Percentiles rank a stretch among this genome's conserved stretches.
These are phyloP conservation scores for Colletotrichum falcatum DNA, from an alignment of 2,329 filamentous ascomycete genomes.

Conservation along the genomic window DNA sequence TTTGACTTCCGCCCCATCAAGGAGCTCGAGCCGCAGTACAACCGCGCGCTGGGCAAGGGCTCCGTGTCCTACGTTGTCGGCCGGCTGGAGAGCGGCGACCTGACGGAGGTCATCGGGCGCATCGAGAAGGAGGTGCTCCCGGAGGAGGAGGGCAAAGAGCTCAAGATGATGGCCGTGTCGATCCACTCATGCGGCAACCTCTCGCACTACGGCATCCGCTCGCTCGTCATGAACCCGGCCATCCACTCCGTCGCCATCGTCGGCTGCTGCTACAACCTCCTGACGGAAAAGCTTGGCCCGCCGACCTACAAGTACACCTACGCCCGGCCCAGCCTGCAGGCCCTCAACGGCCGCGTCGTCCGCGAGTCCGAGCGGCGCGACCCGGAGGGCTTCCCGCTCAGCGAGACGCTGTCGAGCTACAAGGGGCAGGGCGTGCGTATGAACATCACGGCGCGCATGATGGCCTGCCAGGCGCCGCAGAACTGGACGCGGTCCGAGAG, in stretches of 20 bases:
- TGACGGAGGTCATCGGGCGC: slow-evolving; percentile 74
- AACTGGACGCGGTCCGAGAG: slow-evolving; percentile 91
- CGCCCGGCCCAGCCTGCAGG: slow-evolving; percentile 76
- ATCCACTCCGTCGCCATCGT: slow-evolving; percentile 95
- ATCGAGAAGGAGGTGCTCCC: slow-evolving; percentile 61
- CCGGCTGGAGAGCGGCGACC: slow-evolving; percentile 77
- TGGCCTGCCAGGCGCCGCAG: slow-evolving; percentile 94
- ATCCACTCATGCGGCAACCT: slow-evolving; percentile 98
- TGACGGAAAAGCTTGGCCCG: slow-evolving; percentile 89
- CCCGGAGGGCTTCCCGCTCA: slow-evolving; percentile 95
- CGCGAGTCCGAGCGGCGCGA: slow-evolving; percentile 80
- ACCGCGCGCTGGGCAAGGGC: slow-evolving; percentile 71
- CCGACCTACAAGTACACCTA: slow-evolving; percentile 87
- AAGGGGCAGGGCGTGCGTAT: slow-evolving; percentile 76
- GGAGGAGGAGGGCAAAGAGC: slow-evolving; percentile 48
- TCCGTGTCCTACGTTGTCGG: slow-evolving; percentile 84
- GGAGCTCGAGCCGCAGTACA: slow-evolving; percentile 65
- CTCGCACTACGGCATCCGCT: slow-evolving; percentile 92
- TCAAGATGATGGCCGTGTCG: slow-evolving; percentile 85
- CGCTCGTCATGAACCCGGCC: slow-evolving; percentile 83
- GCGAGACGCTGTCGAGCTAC: slow-evolving; percentile 72
- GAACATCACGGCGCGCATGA: slow-evolving; percentile 97
- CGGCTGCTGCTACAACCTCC: slow-evolving; percentile 96
- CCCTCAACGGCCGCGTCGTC: slow-evolving; percentile 75
- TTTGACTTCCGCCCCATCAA: slow-evolving; percentile 61